Conservation (phyloP, 1,139 yeast genomes). For the Yamadazyma epiphylla region DNA sequence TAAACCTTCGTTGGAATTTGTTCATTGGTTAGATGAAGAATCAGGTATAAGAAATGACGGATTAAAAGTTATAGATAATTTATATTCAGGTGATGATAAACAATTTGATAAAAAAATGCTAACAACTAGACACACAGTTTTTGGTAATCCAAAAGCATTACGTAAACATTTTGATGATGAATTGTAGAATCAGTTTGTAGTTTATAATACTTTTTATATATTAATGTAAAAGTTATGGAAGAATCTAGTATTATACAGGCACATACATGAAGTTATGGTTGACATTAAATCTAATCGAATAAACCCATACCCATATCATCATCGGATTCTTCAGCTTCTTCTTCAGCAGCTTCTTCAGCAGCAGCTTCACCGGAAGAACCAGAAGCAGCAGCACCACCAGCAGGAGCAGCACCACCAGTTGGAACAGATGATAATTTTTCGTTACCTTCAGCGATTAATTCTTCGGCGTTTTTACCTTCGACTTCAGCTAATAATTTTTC, state of each 20-base stretch:
- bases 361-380: conserved; percentile 67
- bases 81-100: conserved; percentile 22
- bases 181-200: background rate
- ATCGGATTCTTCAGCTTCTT: conserved; percentile 58
- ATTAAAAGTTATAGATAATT: conserved; percentile 23
- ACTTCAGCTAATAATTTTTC: conserved; percentile 82
- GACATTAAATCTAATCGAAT: conserved; percentile 36
- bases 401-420: conserved; percentile 93
- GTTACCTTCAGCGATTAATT: conserved; percentile 94
- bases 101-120: conserved; percentile 45
- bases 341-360: conserved; percentile 59
- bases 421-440: conserved; percentile 96
- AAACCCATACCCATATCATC: conserved; percentile 54
- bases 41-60: conserved; percentile 35
- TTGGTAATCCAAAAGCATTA: conserved; percentile 75
- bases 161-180: conserved; percentile 59
- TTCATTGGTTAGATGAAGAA: conserved; percentile 63
- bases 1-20: conserved; percentile 31
- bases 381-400: conserved; percentile 66
- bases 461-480: conserved; percentile 89
- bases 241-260: conserved; percentile 9
- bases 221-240: conserved; percentile 1
- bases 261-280: background rate
- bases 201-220: conserved; percentile 3
- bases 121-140: conserved; percentile 64